Percentiles rank a stretch among this genome's conserved stretches.
phyloP scores from a whole-genome alignment of 139 green algal genomes.

The Coelastrella sp. region DNA sequence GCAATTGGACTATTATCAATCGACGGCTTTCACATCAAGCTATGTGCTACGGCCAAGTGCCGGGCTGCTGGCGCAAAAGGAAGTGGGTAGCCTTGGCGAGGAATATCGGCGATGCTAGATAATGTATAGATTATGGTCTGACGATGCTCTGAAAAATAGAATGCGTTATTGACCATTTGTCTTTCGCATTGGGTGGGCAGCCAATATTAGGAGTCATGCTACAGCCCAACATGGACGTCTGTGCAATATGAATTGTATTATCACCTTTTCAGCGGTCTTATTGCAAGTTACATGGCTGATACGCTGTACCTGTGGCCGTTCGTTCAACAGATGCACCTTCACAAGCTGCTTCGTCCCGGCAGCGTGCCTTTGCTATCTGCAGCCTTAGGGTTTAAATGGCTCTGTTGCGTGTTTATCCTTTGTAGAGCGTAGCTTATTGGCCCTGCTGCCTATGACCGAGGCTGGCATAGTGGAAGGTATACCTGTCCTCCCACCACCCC shows the following conservation, averaged over 20 bases:
- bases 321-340: no score
- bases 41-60: background rate
- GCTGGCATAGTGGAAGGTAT: constrained; percentile 34
- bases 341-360: no score
- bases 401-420: background rate
- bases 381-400: no score
- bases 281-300: no score
- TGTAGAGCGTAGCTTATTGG: background rate
- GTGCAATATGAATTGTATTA: no score
- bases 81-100: background rate
- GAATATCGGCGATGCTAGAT: background rate
- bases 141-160: background rate
- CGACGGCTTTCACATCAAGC: background rate
- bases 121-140: background rate
- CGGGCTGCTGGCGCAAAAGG: background rate
- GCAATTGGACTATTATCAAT: background rate
- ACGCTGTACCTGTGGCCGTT: no score
- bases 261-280: no score
- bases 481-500: constrained; percentile 5
- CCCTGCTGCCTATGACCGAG: background rate
- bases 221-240: no score
- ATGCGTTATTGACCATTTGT: background rate
- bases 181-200: background rate
- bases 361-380: background rate
- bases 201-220: background rate